Evolutionary conservation across 163 green algal genomes (phyloP).

Genomic region (Chlorella variabilis): DNA sequence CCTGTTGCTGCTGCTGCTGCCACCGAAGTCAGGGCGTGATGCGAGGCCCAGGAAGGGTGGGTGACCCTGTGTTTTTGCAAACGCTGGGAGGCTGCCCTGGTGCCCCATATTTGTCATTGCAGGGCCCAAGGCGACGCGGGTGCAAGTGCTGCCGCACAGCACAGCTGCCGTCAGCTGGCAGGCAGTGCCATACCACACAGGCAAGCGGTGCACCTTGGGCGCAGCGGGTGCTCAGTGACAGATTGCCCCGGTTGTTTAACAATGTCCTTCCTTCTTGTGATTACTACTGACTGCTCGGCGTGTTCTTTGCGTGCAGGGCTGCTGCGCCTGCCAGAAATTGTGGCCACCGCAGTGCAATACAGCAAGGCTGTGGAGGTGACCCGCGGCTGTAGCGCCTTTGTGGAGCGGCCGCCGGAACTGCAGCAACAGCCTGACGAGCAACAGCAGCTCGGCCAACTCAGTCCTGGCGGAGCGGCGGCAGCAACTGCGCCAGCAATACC

Average conservation of each 20-base stretch:
- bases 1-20: neutral
- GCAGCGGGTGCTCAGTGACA: no score
- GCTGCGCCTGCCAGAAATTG: constrained; percentile 17
- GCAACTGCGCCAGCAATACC: neutral
- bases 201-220: neutral
- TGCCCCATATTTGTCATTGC: neutral
- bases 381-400: constrained; percentile 16
- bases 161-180: constrained; percentile 1
- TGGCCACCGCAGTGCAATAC: neutral
- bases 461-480: neutral
- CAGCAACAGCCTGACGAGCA: neutral
- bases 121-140: constrained; percentile 19
- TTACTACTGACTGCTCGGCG: neutral
- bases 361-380: constrained; percentile 7
- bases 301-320: neutral
- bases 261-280: no score
- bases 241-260: no score
- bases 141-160: constrained; percentile 24
- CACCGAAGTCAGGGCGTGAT: neutral
- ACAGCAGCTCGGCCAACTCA: neutral
- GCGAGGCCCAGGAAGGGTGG: no score
- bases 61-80: no score
- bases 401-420: constrained; percentile 1
- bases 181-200: constrained; percentile 27
- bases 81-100: no score